These are phyloP conservation scores for Beauveria sp. DNA, from an alignment of 2,329 filamentous ascomycete genomes.

Conservation along the genomic window DNA sequence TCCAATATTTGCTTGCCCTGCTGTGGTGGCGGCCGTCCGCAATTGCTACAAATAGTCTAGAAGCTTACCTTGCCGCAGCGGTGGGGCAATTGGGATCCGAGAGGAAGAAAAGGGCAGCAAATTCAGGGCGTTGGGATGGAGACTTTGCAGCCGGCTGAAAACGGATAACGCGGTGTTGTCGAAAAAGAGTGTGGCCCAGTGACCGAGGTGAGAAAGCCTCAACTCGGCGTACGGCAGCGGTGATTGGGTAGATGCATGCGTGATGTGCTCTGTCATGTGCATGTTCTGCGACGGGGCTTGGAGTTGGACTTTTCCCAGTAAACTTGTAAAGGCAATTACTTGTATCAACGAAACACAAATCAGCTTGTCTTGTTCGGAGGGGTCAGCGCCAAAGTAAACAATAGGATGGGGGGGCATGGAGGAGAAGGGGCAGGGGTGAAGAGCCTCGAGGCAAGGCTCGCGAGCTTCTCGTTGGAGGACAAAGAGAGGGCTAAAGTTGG, in stretches of 20 bases:
- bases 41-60: background rate
- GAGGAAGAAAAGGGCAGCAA: conserved; percentile 1
- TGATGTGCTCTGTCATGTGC: conserved; percentile 9
- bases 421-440: background rate
- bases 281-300: background rate
- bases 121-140: conserved; percentile 5
- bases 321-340: too few species aligned
- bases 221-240: background rate
- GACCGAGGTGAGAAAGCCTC: background rate
- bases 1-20: conserved; percentile 2
- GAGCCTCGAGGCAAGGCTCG: conserved; percentile 2
- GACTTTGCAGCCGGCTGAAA: conserved; percentile 2
- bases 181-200: background rate
- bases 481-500: background rate
- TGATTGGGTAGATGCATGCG: conserved; percentile 4
- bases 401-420: background rate
- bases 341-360: too few species aligned
- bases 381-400: conserved; percentile 13
- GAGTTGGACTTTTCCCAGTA: background rate
- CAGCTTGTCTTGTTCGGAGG: background rate
- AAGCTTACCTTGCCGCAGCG: conserved; percentile 2
- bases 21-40: background rate
- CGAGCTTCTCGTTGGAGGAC: conserved; percentile 7
- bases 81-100: conserved; percentile 5
- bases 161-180: conserved; percentile 1